phyloP scores from a whole-genome alignment of 495 filamentous ascomycete species.

The Usnea hakonensis region DNA sequence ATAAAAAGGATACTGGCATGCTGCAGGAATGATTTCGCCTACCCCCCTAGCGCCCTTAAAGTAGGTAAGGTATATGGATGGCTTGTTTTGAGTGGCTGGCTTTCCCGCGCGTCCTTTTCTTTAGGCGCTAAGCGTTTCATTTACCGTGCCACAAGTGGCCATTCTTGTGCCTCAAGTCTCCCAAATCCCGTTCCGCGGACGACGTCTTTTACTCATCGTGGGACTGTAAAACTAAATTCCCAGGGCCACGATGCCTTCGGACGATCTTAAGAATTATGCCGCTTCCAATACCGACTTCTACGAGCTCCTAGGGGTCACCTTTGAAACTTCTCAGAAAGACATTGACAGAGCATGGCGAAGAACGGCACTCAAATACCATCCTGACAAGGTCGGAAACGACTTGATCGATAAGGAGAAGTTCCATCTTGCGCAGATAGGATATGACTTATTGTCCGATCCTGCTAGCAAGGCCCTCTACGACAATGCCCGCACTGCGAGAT shows the following conservation, averaged over 20 bases:
- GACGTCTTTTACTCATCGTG: not conserved
- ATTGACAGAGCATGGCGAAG: conserved; percentile 83
- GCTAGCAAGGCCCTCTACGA: conserved; percentile 59
- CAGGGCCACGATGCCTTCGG: conserved; percentile 31
- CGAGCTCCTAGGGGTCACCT: conserved; percentile 61
- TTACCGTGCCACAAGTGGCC: not conserved
- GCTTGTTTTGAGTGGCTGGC: too few species aligned
- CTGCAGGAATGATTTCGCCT: too few species aligned
- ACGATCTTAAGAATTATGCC: conserved; percentile 49
- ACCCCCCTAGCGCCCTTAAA: too few species aligned
- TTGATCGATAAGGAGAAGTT: conserved; percentile 59
- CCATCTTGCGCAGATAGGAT: conserved; percentile 62
- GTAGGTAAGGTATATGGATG: too few species aligned
- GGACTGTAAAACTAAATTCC: not conserved
- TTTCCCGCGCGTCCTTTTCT: too few species aligned
- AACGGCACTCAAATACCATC: conserved; percentile 83
- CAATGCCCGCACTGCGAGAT: conserved; percentile 54
- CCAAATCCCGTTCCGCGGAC: not conserved
- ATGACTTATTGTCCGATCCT: conserved; percentile 62
- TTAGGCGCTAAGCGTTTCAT: not conserved
- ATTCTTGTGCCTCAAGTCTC: not conserved
- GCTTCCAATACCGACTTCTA: conserved; percentile 73
- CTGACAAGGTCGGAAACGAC: conserved; percentile 64
- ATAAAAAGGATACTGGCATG: too few species aligned
- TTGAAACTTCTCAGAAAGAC: conserved; percentile 57